Evolutionary conservation across 164 flowering plant species (phyloP).

Genomic region (Macadamia integrifolia): DNA sequence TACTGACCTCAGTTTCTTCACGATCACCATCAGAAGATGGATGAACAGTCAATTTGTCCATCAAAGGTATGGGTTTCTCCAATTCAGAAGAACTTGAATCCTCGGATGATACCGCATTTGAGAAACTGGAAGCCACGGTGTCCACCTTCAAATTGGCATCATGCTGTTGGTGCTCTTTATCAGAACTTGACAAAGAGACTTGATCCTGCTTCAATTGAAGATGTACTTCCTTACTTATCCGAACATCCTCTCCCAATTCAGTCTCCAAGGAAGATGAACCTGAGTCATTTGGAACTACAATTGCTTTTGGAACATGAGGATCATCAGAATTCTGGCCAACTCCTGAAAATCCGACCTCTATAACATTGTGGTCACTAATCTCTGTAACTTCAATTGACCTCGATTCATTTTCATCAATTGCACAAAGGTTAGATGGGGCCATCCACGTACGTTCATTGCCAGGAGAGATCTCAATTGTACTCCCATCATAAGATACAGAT

Average conservation of each 20-base stretch:
- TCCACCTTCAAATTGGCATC: slow-evolving; percentile 22
- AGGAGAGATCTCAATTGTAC: slow-evolving; percentile 10
- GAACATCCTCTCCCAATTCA: slow-evolving; percentile 22
- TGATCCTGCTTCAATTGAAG: slow-evolving; percentile 9
- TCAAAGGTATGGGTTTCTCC: slow-evolving; percentile 17
- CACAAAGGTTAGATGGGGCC: slow-evolving; percentile 13
- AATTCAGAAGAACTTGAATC: slow-evolving; percentile 8
- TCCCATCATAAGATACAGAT: slow-evolving; percentile 15
- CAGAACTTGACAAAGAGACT: slow-evolving; percentile 8
- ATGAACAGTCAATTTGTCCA: slow-evolving; percentile 25
- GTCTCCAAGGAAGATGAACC: slow-evolving; percentile 17
- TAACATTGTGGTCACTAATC: slow-evolving; percentile 12
- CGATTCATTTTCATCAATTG: slow-evolving; percentile 24
- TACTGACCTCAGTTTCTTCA: slow-evolving; percentile 34
- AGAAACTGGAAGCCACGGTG: slow-evolving; percentile 11
- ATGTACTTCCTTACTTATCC: slow-evolving; percentile 10
- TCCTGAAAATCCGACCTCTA: slow-evolving; percentile 12
- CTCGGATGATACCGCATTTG: slow-evolving; percentile 16
- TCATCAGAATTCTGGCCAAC: slow-evolving; percentile 1
- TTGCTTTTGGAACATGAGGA: slow-evolving; percentile 5
- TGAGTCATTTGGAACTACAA: slow-evolving; percentile 11
- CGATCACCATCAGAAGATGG: slow-evolving; percentile 16
- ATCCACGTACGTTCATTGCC: slow-evolving; percentile 12
- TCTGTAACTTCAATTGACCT: slow-evolving; percentile 12
- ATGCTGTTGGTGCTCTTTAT: slow-evolving; percentile 6